These are phyloP conservation scores for Tulasnella sp. DNA, from an alignment of 768 basidiomycete genomes.

Conservation along the genomic window DNA sequence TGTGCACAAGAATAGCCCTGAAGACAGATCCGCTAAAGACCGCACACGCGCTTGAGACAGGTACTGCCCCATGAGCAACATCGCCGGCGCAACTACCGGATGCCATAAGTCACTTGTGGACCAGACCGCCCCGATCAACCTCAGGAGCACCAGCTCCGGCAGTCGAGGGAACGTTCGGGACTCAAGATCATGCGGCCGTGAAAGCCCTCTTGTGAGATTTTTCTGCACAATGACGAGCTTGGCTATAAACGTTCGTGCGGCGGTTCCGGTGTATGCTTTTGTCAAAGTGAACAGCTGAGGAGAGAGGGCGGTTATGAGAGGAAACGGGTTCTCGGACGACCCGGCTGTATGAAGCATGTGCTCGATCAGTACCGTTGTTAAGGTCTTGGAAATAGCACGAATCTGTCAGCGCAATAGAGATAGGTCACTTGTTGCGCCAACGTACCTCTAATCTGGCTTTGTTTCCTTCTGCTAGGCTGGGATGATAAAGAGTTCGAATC, in stretches of 20 bases:
- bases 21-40: conserved; percentile 62
- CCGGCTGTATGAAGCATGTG: conserved; percentile 72
- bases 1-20: conserved; percentile 83
- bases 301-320: conserved; percentile 54
- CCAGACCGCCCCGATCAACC: conserved; percentile 77
- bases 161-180: conserved; percentile 85
- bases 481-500: conserved; percentile 84
- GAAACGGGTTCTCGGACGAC: conserved; percentile 51
- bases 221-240: conserved; percentile 90
- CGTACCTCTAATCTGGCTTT: conserved; percentile 84
- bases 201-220: conserved; percentile 78
- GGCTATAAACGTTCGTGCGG: conserved; percentile 67
- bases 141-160: conserved; percentile 72
- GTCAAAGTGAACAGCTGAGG: conserved; percentile 75
- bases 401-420: not conserved
- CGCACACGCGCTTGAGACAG: conserved; percentile 77
- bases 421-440: conserved; percentile 12
- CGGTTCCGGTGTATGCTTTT: conserved; percentile 69
- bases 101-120: conserved; percentile 93
- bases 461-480: conserved; percentile 85
- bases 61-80: conserved; percentile 85
- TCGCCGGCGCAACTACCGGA: conserved; percentile 75
- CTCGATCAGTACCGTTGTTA: conserved; percentile 76
- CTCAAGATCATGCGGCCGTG: conserved; percentile 45
- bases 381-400: conserved; percentile 33